A percentile compares a stretch with the other conserved stretches of the same genome.
Conservation (phyloP, 1,284 basidiomycete genomes). For the Boletus smithii region DNA sequence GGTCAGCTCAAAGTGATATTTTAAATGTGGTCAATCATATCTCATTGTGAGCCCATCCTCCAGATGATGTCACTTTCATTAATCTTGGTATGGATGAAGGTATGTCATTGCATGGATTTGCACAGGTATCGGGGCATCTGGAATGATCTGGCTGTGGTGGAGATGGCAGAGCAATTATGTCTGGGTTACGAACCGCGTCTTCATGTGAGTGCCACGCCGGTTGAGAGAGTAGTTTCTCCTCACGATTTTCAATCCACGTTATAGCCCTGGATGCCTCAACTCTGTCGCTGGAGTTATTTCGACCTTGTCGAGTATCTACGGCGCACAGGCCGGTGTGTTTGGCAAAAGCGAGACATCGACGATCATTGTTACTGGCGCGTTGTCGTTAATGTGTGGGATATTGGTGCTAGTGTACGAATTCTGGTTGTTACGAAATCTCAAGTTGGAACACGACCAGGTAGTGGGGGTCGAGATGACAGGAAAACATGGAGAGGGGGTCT, state of each 20-base stretch:
- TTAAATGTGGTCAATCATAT: conserved; percentile 39
- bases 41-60: conserved; percentile 39
- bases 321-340: conserved; percentile 45
- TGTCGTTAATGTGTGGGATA: conserved; percentile 39
- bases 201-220: conserved; percentile 41
- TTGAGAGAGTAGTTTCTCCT: not conserved
- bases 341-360: conserved; percentile 42
- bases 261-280: conserved; percentile 52
- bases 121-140: conserved; percentile 46
- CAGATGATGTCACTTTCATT: conserved; percentile 2
- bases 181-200: conserved; percentile 55
- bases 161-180: conserved; percentile 61
- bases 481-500: conserved; percentile 47
- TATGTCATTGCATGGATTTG: conserved; percentile 53
- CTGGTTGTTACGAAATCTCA: conserved; percentile 44
- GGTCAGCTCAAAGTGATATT: conserved; percentile 31
- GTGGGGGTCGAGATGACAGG: conserved; percentile 46
- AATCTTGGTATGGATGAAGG: conserved; percentile 28
- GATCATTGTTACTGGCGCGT: conserved; percentile 43
- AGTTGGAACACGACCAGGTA: conserved; percentile 40
- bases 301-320: conserved; percentile 48
- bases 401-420: conserved; percentile 42
- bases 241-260: conserved; percentile 2
- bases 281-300: conserved; percentile 53
- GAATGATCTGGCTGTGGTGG: conserved; percentile 57